Evolutionary conservation across 116 monocot genomes (phyloP).

Genomic region (Phalaenopsis hybrid): DNA sequence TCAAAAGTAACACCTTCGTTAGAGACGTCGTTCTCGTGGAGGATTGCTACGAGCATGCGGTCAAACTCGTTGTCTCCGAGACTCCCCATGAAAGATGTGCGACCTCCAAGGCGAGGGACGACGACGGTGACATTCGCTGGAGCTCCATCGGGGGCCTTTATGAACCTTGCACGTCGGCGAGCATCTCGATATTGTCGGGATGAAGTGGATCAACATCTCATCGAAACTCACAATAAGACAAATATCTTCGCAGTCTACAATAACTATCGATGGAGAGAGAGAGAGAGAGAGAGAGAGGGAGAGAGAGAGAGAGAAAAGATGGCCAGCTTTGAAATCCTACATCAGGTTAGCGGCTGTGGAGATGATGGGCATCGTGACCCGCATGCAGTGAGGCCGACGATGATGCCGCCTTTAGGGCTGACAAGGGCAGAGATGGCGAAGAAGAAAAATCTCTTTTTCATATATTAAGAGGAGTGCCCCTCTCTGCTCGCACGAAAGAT

Average conservation of each 20-base stretch:
- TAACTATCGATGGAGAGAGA: not conserved
- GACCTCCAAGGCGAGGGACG: slow-evolving; percentile 41
- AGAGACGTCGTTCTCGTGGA: slow-evolving; percentile 38
- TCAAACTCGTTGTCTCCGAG: slow-evolving; percentile 62
- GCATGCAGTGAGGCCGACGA: too few relatives aligned
- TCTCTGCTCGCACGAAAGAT: too few relatives aligned
- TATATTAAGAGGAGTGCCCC: too few relatives aligned
- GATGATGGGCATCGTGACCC: too few relatives aligned
- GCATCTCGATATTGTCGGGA: slow-evolving; percentile 29
- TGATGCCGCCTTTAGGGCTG: too few relatives aligned
- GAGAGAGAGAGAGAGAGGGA: not conserved
- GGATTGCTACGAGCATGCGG: slow-evolving; percentile 43
- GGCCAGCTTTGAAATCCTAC: too few relatives aligned
- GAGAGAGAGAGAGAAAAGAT: too few relatives aligned
- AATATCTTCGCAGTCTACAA: not conserved
- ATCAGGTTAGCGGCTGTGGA: too few relatives aligned
- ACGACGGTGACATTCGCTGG: slow-evolving; percentile 53
- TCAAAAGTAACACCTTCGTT: slow-evolving; percentile 52
- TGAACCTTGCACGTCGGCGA: slow-evolving; percentile 48
- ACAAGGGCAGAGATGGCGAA: too few relatives aligned
- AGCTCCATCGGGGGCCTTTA: slow-evolving; percentile 54
- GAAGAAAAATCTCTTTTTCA: too few relatives aligned
- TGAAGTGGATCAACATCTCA: slow-evolving; percentile 69
- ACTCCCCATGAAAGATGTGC: slow-evolving; percentile 48
- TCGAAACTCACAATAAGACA: slow-evolving; percentile 45